Conservation (phyloP, 306 rosid species). For the Pachyrhizus erosus region DNA sequence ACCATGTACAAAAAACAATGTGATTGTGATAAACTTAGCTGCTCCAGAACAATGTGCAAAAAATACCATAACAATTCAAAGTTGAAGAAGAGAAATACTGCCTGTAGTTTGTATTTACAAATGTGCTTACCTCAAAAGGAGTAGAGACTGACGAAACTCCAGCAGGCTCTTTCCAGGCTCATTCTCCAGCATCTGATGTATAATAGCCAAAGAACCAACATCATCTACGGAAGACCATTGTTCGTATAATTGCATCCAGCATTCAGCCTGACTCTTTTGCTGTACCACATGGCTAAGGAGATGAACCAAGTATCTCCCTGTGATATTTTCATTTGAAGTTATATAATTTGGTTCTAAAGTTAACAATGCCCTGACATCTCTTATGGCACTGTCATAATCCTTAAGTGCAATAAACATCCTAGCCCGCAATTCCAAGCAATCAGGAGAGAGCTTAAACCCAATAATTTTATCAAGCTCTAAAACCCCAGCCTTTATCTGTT, state of each 20-base stretch:
- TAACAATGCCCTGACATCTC: slow-evolving; percentile 67
- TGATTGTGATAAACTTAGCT: not conserved
- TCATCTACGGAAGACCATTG: slow-evolving; percentile 83
- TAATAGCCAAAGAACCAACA: slow-evolving; percentile 73
- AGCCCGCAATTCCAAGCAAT: slow-evolving; percentile 74
- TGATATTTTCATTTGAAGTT: slow-evolving; percentile 59
- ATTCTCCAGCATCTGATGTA: slow-evolving; percentile 75
- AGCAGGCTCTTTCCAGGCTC: slow-evolving; percentile 67
- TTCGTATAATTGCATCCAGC: slow-evolving; percentile 82
- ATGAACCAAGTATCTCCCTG: slow-evolving; percentile 59
- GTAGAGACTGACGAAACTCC: slow-evolving; percentile 75
- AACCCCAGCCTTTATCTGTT: slow-evolving; percentile 61
- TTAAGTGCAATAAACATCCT: slow-evolving; percentile 63
- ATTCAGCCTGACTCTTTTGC: slow-evolving; percentile 64
- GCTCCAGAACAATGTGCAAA: not conserved
- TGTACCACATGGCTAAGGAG: slow-evolving; percentile 54
- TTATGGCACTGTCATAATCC: slow-evolving; percentile 67
- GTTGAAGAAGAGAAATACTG: slow-evolving; percentile 26
- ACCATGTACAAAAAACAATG: not conserved
- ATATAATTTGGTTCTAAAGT: slow-evolving; percentile 71
- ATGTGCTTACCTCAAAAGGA: slow-evolving; percentile 65
- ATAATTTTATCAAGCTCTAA: slow-evolving; percentile 67
- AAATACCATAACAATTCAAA: slow-evolving; percentile 21
- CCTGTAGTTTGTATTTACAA: slow-evolving; percentile 3
- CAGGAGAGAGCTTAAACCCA: slow-evolving; percentile 70